A percentile compares a stretch with the other conserved stretches of the same genome.
These are phyloP conservation scores for Simmondsia chinensis DNA, from an alignment of 148 eudicot genomes.

Conservation along the genomic window DNA sequence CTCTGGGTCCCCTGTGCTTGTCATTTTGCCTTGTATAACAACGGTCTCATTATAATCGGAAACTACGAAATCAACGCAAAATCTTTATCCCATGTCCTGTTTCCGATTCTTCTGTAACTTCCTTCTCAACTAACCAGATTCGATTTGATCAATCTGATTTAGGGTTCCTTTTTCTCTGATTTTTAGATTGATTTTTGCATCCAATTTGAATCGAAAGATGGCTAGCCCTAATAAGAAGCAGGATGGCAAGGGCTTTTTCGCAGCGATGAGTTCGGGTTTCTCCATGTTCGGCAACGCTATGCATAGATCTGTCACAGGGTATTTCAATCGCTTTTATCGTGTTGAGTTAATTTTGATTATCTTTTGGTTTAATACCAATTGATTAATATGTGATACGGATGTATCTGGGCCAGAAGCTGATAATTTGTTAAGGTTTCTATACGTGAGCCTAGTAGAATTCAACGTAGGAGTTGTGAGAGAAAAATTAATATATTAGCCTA, in stretches of 20 bases:
- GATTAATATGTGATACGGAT: background rate
- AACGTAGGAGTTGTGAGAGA: no score
- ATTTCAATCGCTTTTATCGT: background rate
- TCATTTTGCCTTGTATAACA: no score
- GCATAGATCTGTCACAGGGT: conserved; percentile 87
- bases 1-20: no score
- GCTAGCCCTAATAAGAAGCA: conserved; percentile 35
- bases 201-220: conserved; percentile 16
- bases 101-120: no score
- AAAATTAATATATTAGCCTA: background rate
- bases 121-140: no score
- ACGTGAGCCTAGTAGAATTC: no score
- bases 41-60: no score
- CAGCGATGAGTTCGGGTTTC: conserved; percentile 52
- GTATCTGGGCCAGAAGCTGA: conserved; percentile 1
- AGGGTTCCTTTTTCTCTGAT: conserved; percentile 21
- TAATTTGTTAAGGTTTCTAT: no score
- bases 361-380: background rate
- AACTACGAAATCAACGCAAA: no score
- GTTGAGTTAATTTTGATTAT: background rate
- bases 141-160: conserved; percentile 2
- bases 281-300: conserved; percentile 65
- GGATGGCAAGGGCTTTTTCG: conserved; percentile 48
- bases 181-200: background rate
- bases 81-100: no score